Evolutionary conservation across 257 asterid genomes (phyloP).

Genomic region (Nicotiana tabacum): DNA sequence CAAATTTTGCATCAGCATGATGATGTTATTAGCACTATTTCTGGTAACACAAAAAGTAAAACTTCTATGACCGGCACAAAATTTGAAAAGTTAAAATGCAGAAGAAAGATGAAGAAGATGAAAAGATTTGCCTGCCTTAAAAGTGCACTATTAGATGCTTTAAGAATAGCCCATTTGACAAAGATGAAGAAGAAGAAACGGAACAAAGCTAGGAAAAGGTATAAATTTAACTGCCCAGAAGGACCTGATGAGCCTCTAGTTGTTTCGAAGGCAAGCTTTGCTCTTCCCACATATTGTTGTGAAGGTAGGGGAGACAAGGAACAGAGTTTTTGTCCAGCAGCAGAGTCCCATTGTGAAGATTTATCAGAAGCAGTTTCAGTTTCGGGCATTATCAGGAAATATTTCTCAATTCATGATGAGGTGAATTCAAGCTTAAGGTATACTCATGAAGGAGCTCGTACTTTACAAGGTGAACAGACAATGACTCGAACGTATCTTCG

Average conservation of each 20-base stretch:
- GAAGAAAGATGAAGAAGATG: background rate
- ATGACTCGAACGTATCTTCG: constrained; percentile 4
- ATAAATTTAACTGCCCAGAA: background rate
- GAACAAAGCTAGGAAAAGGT: constrained; percentile 13
- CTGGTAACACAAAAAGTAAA: background rate
- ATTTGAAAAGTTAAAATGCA: background rate
- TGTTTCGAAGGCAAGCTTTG: constrained; percentile 8
- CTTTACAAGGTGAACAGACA: constrained; percentile 4
- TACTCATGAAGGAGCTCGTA: background rate
- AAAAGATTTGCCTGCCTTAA: background rate
- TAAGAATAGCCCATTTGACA: background rate
- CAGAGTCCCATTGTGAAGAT: constrained; percentile 29
- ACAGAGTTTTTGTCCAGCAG: background rate
- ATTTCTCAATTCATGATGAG: constrained; percentile 48
- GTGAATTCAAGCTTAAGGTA: constrained; percentile 34
- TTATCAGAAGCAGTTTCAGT: constrained; percentile 43
- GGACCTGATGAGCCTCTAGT: background rate
- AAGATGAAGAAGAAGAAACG: background rate
- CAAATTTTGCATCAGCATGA: constrained; percentile 10
- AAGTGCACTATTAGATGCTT: background rate
- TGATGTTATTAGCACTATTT: background rate
- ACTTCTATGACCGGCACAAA: background rate
- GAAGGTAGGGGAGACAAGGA: constrained; percentile 7
- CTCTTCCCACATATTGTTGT: background rate
- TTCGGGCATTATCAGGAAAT: constrained; percentile 55